phyloP scores from a whole-genome alignment of 1,139 yeast species.

The Oligophagozyma castellii region DNA sequence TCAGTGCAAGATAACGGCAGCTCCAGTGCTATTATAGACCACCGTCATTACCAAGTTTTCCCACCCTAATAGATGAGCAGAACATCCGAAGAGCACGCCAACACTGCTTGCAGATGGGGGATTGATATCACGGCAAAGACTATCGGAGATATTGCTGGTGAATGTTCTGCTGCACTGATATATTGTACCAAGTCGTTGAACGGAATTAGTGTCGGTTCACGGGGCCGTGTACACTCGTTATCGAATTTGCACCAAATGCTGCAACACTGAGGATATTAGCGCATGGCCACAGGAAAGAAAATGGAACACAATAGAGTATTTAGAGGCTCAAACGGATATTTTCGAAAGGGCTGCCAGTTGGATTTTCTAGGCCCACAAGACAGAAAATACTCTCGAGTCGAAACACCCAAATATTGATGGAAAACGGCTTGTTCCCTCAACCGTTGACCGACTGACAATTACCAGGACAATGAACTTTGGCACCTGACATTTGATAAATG shows the following conservation, averaged over 20 bases:
- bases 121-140: constrained; percentile 34
- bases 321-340: constrained; percentile 87
- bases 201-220: constrained; percentile 80
- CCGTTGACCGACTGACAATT: constrained; percentile 55
- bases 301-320: constrained; percentile 46
- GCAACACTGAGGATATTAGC: constrained; percentile 36
- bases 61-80: constrained; percentile 44
- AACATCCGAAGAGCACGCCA: constrained; percentile 46
- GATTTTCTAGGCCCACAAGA: constrained; percentile 90
- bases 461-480: constrained; percentile 70
- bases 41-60: constrained; percentile 87
- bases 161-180: constrained; percentile 88
- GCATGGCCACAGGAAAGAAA: constrained; percentile 51
- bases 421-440: constrained; percentile 58
- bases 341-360: constrained; percentile 65
- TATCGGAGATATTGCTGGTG: constrained; percentile 76
- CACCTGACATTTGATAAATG: no score
- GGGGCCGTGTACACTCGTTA: constrained; percentile 46
- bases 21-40: constrained; percentile 70
- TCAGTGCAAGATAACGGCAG: constrained; percentile 28
- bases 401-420: constrained; percentile 49
- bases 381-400: constrained; percentile 82
- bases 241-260: no score
- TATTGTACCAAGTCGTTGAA: constrained; percentile 90
- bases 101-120: constrained; percentile 54